Evolutionary conservation across 2,329 filamentous ascomycete genomes (phyloP), one percentile per base, ranked within the genome.

Genomic region (Neurospora sp.): DNA sequence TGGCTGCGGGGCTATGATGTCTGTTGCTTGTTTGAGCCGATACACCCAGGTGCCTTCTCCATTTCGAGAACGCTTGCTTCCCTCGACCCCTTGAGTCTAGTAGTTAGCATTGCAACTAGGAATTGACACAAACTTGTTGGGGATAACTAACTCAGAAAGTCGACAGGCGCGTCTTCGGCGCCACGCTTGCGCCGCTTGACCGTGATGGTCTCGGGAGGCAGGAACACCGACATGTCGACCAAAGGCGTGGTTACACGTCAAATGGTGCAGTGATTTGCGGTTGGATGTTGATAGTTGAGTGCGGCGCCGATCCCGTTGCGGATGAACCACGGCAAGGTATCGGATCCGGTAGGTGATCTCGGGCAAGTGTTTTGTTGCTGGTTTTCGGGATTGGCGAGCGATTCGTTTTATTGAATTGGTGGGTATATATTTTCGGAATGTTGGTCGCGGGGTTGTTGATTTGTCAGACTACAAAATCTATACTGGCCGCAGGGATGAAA

Each of bases 161-260:
- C 83, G 67, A 88, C 83, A 3, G 86, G 85, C 12, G 81, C 79
- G 40, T 83, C 82, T 70, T 86, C 83, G 17, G 84, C 84, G 67
- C 82, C 83, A 52, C 85, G 84, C 79, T 88, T 88, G 75, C 87
- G 86, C 82, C 87, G 86, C 82, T 88, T 88, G 73, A 89, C 84
- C 70, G 85, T 84, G 77, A 89, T 88, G 67, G 86, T 79, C 71
- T 87, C 83, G 36, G 86, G 86, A 33, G 86, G 87, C 4, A 87
- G 52, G 52, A 33, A 79, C 43, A 39, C 67, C 67, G 86, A 86
- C 86, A 88, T 88, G 69, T 66, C 69, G 73, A 37, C 39, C 33
- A 8, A 52, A 52, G 23, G 19, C 11, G 46, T 28, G 11, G 19
- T 43, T 11, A 19, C 17, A 43, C 52, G 43, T 66, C 33, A 62